Evolutionary conservation across 306 rosid species (phyloP).

Genomic region (Potentilla sterilis): DNA sequence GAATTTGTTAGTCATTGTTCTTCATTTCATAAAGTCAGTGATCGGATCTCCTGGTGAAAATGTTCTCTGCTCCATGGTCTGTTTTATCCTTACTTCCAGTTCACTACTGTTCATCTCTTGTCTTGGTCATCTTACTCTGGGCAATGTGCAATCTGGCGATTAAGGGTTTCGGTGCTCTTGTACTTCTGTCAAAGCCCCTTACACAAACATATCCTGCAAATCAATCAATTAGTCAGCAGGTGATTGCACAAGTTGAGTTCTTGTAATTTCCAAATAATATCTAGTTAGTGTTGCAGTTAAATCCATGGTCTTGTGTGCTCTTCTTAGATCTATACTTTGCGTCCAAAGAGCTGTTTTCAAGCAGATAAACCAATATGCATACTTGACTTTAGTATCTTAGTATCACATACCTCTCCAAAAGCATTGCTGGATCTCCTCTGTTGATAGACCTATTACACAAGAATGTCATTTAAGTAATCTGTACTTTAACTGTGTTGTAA

Average conservation of each 20-base stretch:
- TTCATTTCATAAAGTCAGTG: constrained; percentile 31
- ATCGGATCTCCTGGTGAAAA: constrained; percentile 31
- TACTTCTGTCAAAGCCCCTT: constrained; percentile 67
- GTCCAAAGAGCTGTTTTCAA: neutral
- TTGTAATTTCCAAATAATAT: neutral
- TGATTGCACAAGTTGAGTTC: neutral
- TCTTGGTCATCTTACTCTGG: constrained; percentile 57
- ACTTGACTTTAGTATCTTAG: constrained; percentile 9
- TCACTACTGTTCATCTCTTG: constrained; percentile 22
- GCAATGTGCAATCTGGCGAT: constrained; percentile 72
- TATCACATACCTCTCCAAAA: constrained; percentile 89
- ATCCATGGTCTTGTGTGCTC: neutral
- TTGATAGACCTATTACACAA: constrained; percentile 62
- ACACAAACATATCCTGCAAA: constrained; percentile 86
- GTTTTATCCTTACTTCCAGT: neutral
- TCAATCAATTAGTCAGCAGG: neutral
- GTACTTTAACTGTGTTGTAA: constrained; percentile 13
- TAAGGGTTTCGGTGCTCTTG: constrained; percentile 77
- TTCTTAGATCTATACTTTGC: neutral
- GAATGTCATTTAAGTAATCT: constrained; percentile 26
- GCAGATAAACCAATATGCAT: constrained; percentile 15
- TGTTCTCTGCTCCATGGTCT: neutral
- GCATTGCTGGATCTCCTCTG: constrained; percentile 82
- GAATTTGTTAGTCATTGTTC: constrained; percentile 36
- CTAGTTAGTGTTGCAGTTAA: neutral